Base-by-base conservation (phyloP, 305 asterid genomes). In the Fraxinus dipetala region DNA sequence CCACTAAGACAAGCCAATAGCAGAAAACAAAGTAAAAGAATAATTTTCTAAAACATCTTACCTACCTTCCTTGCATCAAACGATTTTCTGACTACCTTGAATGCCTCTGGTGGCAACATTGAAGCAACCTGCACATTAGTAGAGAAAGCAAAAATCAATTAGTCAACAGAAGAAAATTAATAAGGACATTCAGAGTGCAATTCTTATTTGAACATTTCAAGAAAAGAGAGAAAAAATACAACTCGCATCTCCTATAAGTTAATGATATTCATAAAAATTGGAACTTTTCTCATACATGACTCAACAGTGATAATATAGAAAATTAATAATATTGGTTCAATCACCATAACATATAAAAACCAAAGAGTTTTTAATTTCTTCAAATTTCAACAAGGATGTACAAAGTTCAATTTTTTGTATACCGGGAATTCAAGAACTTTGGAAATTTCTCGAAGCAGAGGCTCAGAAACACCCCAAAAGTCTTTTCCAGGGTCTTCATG, bases 1-100 rank as follows among this genome's bases (percentile, higher is more conserved):
- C 45, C 48, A 32, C 76, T 72, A 32, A 72, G 45, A 72, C 48
- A 32, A 31, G n/a, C 24, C 26, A 31, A 72, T 72, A 14, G 1
- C 34, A 22, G 18, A 63, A 40, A 54, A 43, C 31, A 59, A 10
- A 43, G 2, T 73, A 83, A 72, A 31, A 78, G 18, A 48, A 56
- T 28, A 61, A 34, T 2, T 61, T 61, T 61, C 16, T 8, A 38
- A 54, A 36, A 73, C 31, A 51, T 43, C 80, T 76, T 43, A 72
- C 91, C 81, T 79, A 96, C 99, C 98, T 93, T 96, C 86, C 99
- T 92, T 16, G 98, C 99, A 86, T 96, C 99, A 86, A 96, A 96
- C 7, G 98, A 96, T 87, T 96, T 94, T 85, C 99, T 88, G 80
- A 93, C 86, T 80, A 96, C 94, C 18, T 89, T 90, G 86, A 96